phyloP scores from a whole-genome alignment of 2,329 filamentous ascomycete genomes.

The Cladosporium sp. region DNA sequence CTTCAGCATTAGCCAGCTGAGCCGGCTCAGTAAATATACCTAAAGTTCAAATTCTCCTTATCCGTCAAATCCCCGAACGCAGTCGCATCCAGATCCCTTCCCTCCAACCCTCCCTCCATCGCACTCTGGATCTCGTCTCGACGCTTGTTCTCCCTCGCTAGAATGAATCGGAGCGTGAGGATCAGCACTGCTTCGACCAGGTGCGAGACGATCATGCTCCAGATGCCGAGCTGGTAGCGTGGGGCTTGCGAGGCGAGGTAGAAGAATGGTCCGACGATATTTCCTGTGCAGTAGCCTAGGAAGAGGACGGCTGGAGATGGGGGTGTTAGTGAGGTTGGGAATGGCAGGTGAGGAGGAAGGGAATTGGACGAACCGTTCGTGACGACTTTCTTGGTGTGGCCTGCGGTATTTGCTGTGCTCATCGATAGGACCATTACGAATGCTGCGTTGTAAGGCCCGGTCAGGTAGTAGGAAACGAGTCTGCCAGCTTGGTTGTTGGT shows the following conservation, averaged over 20 bases:
- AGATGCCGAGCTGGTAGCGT: constrained; percentile 60
- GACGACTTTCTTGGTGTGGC: constrained; percentile 66
- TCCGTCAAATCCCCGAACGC: constrained; percentile 59
- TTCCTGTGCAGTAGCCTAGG: constrained; percentile 65
- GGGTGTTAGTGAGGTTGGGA: constrained; percentile 29
- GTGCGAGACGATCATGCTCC: constrained; percentile 59
- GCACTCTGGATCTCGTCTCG: constrained; percentile 53
- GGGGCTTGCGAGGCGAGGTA: constrained; percentile 65
- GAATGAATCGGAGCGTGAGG: constrained; percentile 47
- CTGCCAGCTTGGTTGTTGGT: constrained; percentile 54
- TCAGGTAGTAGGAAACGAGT: constrained; percentile 61
- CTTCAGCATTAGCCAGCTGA: too few species aligned
- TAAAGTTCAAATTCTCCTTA: constrained; percentile 52
- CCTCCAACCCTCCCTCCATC: constrained; percentile 50
- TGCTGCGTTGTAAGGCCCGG: constrained; percentile 54
- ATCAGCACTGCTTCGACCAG: constrained; percentile 55
- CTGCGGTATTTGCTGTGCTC: constrained; percentile 54
- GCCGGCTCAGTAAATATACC: constrained; percentile 25
- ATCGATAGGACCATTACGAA: constrained; percentile 55
- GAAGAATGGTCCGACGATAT: constrained; percentile 66
- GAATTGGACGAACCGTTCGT: constrained; percentile 46
- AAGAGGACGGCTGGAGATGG: constrained; percentile 64
- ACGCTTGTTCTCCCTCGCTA: constrained; percentile 54
- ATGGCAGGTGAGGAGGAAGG: constrained; percentile 43
- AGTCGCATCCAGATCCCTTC: constrained; percentile 51